phyloP scores from a whole-genome alignment of 805 yeast species.

The Tetrapisispora iriomotensis region DNA sequence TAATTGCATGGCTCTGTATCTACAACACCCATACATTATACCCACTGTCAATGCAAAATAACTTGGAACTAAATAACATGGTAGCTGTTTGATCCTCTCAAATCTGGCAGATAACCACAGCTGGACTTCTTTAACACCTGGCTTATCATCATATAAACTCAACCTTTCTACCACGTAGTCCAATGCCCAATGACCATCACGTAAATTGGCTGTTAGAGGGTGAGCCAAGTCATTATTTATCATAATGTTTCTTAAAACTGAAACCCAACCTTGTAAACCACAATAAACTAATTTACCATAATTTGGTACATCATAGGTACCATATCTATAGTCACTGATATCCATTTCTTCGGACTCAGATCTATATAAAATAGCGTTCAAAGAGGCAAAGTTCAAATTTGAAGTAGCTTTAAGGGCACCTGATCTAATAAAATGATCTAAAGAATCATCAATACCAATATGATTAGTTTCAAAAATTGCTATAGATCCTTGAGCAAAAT shows the following conservation, averaged over 20 bases:
- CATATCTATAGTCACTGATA: constrained; percentile 57
- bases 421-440: constrained; percentile 57
- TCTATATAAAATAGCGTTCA: constrained; percentile 65
- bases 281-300: constrained; percentile 72
- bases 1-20: constrained; percentile 52
- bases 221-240: constrained; percentile 70
- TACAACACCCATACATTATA: constrained; percentile 71
- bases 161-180: constrained; percentile 63
- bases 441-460: constrained; percentile 50
- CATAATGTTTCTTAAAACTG: constrained; percentile 54
- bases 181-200: constrained; percentile 84
- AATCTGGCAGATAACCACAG: constrained; percentile 64
- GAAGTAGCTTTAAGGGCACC: constrained; percentile 72
- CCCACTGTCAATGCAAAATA: constrained; percentile 80
- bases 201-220: constrained; percentile 68
- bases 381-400: constrained; percentile 51
- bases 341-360: constrained; percentile 87
- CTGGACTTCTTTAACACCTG: constrained; percentile 45
- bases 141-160: constrained; percentile 38
- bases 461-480: constrained; percentile 69
- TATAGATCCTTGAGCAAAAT: constrained; percentile 85
- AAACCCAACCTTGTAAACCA: constrained; percentile 89
- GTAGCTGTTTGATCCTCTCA: constrained; percentile 52
- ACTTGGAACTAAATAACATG: constrained; percentile 76
- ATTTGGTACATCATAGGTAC: constrained; percentile 66